Conservation (phyloP, 805 yeast species). For the Saccharomycopsis lassenensis region DNA sequence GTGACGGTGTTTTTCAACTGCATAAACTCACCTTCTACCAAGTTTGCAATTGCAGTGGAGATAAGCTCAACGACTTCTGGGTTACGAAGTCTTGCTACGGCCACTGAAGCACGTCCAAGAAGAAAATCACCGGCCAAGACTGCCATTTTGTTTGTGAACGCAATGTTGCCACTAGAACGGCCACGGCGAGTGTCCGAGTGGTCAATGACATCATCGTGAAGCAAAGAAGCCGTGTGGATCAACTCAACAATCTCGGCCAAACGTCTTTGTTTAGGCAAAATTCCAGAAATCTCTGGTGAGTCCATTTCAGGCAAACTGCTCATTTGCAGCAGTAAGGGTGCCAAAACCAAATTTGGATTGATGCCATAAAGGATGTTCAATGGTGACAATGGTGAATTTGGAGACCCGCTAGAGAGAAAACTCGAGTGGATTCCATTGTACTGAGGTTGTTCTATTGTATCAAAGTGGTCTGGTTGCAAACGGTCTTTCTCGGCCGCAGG, state of each 20-base stretch:
- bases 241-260: conserved; percentile 96
- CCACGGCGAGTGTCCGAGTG: conserved; percentile 81
- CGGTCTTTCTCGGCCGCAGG: conserved; percentile 61
- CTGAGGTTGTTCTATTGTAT: conserved; percentile 56
- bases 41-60: conserved; percentile 91
- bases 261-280: conserved; percentile 88
- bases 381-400: conserved; percentile 63
- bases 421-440: conserved; percentile 44
- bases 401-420: conserved; percentile 30
- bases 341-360: conserved; percentile 69
- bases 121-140: conserved; percentile 94
- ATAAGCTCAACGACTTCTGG: conserved; percentile 96
- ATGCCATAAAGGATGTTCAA: conserved; percentile 79
- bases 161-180: conserved; percentile 81
- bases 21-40: conserved; percentile 98
- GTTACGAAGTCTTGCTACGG: conserved; percentile 83
- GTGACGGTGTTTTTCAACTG: conserved; percentile 89
- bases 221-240: conserved; percentile 93
- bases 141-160: conserved; percentile 95
- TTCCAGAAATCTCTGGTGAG: conserved; percentile 54
- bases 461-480: conserved; percentile 47
- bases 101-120: conserved; percentile 92
- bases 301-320: conserved; percentile 47
- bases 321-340: conserved; percentile 78
- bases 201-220: conserved; percentile 97